Conservation (phyloP, 164 flowering plant genomes). For the Piper betle region DNA sequence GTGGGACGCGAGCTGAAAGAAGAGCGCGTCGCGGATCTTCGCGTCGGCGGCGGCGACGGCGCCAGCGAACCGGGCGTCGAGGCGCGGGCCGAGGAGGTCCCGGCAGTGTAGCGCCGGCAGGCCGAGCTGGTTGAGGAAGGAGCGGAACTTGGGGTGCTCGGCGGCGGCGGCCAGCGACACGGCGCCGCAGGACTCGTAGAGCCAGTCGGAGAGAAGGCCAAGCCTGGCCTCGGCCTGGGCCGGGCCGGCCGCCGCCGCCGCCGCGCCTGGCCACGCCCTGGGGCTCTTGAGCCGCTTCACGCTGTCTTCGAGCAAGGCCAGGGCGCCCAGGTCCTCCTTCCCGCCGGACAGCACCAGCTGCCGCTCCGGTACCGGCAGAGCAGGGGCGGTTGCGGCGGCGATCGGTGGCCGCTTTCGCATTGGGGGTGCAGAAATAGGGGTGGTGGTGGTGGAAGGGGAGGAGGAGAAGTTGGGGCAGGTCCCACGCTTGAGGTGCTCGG, state of each 20-base stretch:
- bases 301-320: conserved; percentile 90
- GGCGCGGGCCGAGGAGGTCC: conserved; percentile 9
- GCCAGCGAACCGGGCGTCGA: conserved; percentile 12
- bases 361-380: not conserved
- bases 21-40: conserved; percentile 14
- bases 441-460: conserved; percentile 38
- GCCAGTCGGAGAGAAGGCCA: conserved; percentile 17
- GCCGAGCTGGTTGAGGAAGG: conserved; percentile 17
- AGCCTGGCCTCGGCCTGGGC: conserved; percentile 25
- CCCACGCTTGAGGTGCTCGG: conserved; percentile 89
- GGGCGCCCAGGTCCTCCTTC: conserved; percentile 83
- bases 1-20: conserved; percentile 8
- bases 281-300: conserved; percentile 85
- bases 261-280: conserved; percentile 9
- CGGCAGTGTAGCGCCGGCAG: conserved; percentile 10
- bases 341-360: conserved; percentile 75
- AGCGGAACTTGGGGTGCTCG: conserved; percentile 14
- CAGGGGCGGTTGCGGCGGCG: conserved; percentile 10
- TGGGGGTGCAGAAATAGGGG: conserved; percentile 46
- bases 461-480: conserved; percentile 81
- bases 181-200: conserved; percentile 16
- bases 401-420: conserved; percentile 5
- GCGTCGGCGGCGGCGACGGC: conserved; percentile 10
- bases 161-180: conserved; percentile 14
- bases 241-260: conserved; percentile 18